Evolutionary conservation across 306 rosid genomes (phyloP).

Genomic region (Inga laurina): DNA sequence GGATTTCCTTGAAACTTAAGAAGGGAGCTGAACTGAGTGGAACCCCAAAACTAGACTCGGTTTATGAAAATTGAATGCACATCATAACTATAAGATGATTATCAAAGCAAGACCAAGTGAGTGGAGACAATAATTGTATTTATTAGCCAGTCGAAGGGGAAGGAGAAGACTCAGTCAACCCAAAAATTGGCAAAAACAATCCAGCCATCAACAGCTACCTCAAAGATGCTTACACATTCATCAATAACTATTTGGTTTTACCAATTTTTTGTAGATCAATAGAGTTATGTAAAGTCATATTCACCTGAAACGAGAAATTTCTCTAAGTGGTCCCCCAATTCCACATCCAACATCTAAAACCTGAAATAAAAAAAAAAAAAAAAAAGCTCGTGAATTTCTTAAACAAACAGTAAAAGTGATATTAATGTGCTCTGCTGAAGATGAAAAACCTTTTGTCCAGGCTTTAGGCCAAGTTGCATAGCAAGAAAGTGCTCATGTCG

Average conservation of each 20-base stretch:
- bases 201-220: neutral
- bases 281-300: neutral
- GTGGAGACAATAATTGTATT: neutral
- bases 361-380: slow-evolving; percentile 33
- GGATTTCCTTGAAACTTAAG: slow-evolving; percentile 8
- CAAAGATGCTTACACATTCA: neutral
- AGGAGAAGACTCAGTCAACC: neutral
- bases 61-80: neutral
- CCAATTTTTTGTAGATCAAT: neutral
- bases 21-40: neutral
- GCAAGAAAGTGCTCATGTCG: slow-evolving; percentile 96
- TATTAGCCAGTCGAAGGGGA: neutral
- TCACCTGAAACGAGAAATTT: slow-evolving; percentile 90
- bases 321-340: slow-evolving; percentile 93
- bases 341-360: slow-evolving; percentile 98
- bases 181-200: neutral
- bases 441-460: slow-evolving; percentile 79
- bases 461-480: slow-evolving; percentile 74
- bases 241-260: neutral
- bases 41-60: neutral
- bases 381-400: neutral
- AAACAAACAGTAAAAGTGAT: slow-evolving; percentile 1
- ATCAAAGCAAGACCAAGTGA: neutral
- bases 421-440: slow-evolving; percentile 18
- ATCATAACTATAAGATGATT: neutral